A percentile compares a stretch with the other conserved stretches of the same genome.
Evolutionary conservation across 2,329 filamentous ascomycete species (phyloP).

Genomic region (Lecanicillium sp.): DNA sequence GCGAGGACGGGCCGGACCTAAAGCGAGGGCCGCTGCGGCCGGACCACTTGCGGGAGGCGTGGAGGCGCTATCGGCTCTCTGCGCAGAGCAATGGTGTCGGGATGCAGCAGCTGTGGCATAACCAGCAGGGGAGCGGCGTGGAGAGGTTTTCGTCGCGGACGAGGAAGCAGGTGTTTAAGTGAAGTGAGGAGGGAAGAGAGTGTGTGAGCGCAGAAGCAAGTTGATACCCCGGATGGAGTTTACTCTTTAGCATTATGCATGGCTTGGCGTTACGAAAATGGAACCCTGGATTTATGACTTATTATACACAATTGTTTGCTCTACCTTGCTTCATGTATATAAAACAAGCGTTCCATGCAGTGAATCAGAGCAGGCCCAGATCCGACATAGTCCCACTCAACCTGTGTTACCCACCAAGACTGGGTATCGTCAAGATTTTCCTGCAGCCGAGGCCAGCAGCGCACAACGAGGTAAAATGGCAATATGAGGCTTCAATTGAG

Average conservation of each 20-base stretch:
- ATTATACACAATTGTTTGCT: no score
- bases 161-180: constrained; percentile 46
- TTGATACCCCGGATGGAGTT: constrained; percentile 3
- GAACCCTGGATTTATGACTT: no score
- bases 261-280: no score
- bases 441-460: no score
- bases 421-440: no score
- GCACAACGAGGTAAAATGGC: no score
- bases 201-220: neutral
- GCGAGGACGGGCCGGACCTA: constrained; percentile 15
- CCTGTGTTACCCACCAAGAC: no score
- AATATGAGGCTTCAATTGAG: no score
- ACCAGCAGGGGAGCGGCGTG: constrained; percentile 50
- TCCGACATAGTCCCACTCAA: no score
- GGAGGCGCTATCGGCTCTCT: constrained; percentile 57
- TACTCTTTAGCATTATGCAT: neutral
- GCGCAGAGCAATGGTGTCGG: constrained; percentile 57
- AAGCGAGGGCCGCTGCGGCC: constrained; percentile 56
- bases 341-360: no score
- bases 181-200: neutral
- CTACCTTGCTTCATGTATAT: no score
- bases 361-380: no score
- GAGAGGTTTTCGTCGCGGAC: constrained; percentile 51
- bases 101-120: constrained; percentile 52
- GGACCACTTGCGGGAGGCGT: constrained; percentile 67